Conservation (phyloP, 768 basidiomycete genomes). For the Russula olivacea region DNA sequence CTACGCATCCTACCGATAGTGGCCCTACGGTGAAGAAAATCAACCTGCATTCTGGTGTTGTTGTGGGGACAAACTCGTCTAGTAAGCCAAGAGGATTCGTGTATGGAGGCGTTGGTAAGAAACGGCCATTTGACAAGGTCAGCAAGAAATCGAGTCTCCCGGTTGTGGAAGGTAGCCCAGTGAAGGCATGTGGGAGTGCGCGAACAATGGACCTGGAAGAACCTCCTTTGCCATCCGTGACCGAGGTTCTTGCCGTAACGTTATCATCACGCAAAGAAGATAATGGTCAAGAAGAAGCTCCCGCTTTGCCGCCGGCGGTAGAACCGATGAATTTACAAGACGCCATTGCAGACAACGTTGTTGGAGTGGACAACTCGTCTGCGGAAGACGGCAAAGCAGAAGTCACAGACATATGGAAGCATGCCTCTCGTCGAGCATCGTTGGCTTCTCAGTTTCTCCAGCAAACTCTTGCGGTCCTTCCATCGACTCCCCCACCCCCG, state of each 20-base stretch:
- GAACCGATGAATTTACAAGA: constrained; percentile 15
- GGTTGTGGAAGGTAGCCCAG: constrained; percentile 42
- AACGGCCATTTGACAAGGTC: constrained; percentile 30
- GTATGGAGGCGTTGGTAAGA: constrained; percentile 26
- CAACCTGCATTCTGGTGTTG: constrained; percentile 26
- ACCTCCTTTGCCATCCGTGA: neutral
- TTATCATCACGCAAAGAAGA: constrained; percentile 1
- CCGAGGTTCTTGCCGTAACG: neutral
- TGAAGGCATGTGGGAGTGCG: constrained; percentile 32
- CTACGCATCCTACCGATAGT: neutral
- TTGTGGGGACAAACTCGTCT: constrained; percentile 25
- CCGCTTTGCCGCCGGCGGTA: neutral
- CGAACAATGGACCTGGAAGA: neutral
- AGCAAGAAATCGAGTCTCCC: constrained; percentile 44
- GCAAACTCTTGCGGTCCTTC: constrained; percentile 51
- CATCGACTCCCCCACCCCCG: constrained; percentile 34
- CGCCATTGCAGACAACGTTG: constrained; percentile 10
- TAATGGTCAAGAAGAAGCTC: neutral
- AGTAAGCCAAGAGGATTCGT: constrained; percentile 11
- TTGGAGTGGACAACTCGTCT: constrained; percentile 7
- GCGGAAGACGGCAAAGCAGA: constrained; percentile 14
- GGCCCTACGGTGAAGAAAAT: constrained; percentile 18
- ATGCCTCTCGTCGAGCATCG: constrained; percentile 50
- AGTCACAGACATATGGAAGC: constrained; percentile 29
- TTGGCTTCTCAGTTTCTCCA: constrained; percentile 56